phyloP scores from a whole-genome alignment of 495 filamentous ascomycete genomes.

The Penicillium egyptiacum region DNA sequence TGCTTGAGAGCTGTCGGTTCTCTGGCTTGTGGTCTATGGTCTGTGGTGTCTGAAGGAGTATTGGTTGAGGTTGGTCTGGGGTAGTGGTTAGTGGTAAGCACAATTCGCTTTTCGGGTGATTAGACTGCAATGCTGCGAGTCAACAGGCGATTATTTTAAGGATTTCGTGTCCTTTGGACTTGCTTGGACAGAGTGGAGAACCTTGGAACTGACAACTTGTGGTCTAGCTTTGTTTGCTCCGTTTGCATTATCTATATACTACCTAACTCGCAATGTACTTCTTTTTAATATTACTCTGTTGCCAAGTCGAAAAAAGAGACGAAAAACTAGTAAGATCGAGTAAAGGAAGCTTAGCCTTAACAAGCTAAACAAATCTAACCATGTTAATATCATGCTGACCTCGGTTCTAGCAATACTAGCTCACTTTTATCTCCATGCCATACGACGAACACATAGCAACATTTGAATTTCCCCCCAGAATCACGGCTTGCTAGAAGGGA shows the following conservation, averaged over 20 bases:
- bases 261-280: too few relatives aligned
- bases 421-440: too few relatives aligned
- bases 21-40: neutral
- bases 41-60: neutral
- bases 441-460: neutral
- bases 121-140: slow-evolving; percentile 1
- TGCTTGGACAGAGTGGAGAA: neutral
- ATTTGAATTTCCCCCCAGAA: neutral
- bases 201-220: too few relatives aligned
- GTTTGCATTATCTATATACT: too few relatives aligned
- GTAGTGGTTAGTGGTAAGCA: neutral
- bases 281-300: too few relatives aligned
- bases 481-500: neutral
- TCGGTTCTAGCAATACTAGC: too few relatives aligned
- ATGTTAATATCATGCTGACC: too few relatives aligned
- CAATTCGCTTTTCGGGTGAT: neutral
- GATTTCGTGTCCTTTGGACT: neutral
- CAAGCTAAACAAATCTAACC: too few relatives aligned
- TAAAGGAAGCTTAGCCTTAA: too few relatives aligned
- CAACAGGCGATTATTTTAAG: neutral
- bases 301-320: too few relatives aligned
- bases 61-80: neutral
- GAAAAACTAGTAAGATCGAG: too few relatives aligned
- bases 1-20: neutral
- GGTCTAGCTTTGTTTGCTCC: too few relatives aligned